phyloP scores from a whole-genome alignment of 768 basidiomycete species.

The Lentinus brumalis region DNA sequence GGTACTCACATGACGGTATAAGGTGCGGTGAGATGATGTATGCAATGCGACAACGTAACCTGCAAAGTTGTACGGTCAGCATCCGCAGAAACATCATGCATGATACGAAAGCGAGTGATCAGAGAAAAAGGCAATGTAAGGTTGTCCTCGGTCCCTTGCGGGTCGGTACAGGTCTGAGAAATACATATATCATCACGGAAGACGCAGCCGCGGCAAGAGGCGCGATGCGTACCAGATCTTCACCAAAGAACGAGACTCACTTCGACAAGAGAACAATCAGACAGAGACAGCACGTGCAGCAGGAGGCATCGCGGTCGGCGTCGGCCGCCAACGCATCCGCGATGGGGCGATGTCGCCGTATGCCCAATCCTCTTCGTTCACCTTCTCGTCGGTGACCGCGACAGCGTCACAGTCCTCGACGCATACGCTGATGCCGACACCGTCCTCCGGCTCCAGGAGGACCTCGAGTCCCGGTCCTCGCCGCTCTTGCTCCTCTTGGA shows the following conservation, averaged over 20 bases:
- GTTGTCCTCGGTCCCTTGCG: conserved; percentile 52
- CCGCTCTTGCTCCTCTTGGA: conserved; percentile 44
- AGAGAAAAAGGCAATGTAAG: conserved; percentile 65
- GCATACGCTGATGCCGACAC: conserved; percentile 73
- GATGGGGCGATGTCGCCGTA: conserved; percentile 54
- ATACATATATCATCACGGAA: conserved; percentile 54
- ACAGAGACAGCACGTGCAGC: conserved; percentile 15
- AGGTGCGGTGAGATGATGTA: neutral
- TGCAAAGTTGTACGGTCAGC: conserved; percentile 15
- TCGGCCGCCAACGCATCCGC: conserved; percentile 37
- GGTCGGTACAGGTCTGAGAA: conserved; percentile 81
- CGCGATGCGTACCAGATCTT: conserved; percentile 13
- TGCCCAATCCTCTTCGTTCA: conserved; percentile 53
- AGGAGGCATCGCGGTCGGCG: conserved; percentile 29
- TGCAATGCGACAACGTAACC: neutral
- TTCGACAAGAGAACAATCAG: neutral
- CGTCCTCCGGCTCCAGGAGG: conserved; percentile 68
- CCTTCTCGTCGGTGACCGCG: conserved; percentile 32
- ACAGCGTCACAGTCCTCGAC: conserved; percentile 70
- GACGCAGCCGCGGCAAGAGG: conserved; percentile 19
- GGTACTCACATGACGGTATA: conserved; percentile 37
- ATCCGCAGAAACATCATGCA: conserved; percentile 11
- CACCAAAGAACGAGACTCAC: conserved; percentile 24
- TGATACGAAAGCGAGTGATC: conserved; percentile 24
- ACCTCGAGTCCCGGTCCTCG: conserved; percentile 46